Base-by-base conservation (phyloP, 2,329 filamentous ascomycete genomes). In the Colletotrichum siamense region DNA sequence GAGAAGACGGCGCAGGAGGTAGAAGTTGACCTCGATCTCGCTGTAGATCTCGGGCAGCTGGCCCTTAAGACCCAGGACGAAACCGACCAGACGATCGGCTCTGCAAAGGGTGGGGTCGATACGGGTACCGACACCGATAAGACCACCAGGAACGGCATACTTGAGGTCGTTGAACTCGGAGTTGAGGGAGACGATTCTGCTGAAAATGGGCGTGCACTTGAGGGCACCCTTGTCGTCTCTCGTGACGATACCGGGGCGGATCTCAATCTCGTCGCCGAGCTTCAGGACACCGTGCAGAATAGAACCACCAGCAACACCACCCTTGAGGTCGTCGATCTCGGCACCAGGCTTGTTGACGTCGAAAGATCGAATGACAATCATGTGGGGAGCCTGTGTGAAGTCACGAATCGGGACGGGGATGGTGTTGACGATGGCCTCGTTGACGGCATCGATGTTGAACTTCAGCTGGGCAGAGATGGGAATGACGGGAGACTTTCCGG, bases 261-360 rank as follows among this genome's bases (percentile, higher is more conserved):
- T 99, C 87, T 99, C 97, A 80, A 99, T 98, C 89, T 99, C 97
- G 83, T 99, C 97, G 79, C 96, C 96, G 78, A 99, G 91, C 91
- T 99, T 99, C 82, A 99, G 89, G 74, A 99, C 96, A 91, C 97
- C 97, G 84, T 96, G 98, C 80, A 99, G 89, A 84, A 99, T 99
- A 87, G 93, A 96, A 80, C 97, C 97, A 93, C 97, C 97, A 81
- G 97, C 97, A 85, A 99, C 97, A 92, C 97, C 97, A 84, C 97
- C 97, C 92, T 99, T 98, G 78, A 99, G 91, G 81, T 99, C 97
- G 77, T 99, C 96, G 79, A 99, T 99, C 87, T 98, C 97, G 57
- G 97, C 96, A 91, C 97, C 97, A 57, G 97, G 97, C 92, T 99
- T 99, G 93, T 99, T 99, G 83, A 99, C 98, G 84, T 99, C 97